Base-by-base conservation (phyloP, 2,329 filamentous ascomycete species). In the Pseudogymnoascus sp. region DNA sequence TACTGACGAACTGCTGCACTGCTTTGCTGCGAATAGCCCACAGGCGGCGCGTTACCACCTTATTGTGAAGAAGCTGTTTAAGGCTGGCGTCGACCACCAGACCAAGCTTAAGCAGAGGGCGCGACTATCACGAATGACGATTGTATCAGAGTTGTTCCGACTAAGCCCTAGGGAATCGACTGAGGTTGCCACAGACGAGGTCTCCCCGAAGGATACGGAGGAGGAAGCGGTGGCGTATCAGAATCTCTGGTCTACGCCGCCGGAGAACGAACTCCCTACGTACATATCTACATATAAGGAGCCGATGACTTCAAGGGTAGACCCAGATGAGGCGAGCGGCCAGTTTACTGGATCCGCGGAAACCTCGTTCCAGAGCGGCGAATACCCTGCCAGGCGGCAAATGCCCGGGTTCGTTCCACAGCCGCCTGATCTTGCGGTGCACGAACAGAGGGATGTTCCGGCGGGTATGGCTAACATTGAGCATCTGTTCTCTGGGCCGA, bases 1-100 rank as follows among this genome's bases (percentile, higher is more conserved):
- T 38, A 33, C 56, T 5, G 38, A 60, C 7, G 59, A 61, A 11
- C 24, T 61, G 14, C 59, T 64, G 8, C 33, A 64, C 13, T 53
- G 37, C 16, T 40, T 64, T 44, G 35, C 62, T 21, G 8, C 33
- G 21, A 31, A 42, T 29, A 64, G 59, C 37, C 62, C 62, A n/a
- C 62, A 64, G 56, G 62, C 62, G 6, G 59, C 47, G 11, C 62
- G 53, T 24, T 64, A 64, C 33, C 42, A 62, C 40, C 59, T 56
- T 44, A 50, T 64, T 35, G 29, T 64, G 13, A 61, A 40, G 50
- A 50, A 38, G 7, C 40, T 64, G 19, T 64, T 60, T n/a, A 42
- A 61, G 10, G 62, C 62, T 29, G 59, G 24, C n/a, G 11, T 61
- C n/a, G 59, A 61, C 19, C 35, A 61, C 42, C 35, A 29, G 6